Percentiles rank a stretch among this genome's conserved stretches.
These are phyloP conservation scores for Tricholoma saponaceum DNA, from an alignment of 768 basidiomycete genomes.

Conservation along the genomic window DNA sequence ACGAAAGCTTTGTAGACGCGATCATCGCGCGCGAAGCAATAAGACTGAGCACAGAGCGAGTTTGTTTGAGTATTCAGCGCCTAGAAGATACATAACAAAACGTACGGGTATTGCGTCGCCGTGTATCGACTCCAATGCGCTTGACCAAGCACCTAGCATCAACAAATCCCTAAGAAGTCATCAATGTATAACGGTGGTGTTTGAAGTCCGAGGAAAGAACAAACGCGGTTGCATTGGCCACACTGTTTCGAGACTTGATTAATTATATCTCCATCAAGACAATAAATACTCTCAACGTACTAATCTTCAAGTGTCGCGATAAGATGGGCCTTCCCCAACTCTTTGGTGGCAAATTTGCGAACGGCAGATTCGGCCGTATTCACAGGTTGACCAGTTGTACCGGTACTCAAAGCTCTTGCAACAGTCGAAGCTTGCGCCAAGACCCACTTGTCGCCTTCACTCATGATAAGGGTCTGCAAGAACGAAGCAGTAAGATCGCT, in stretches of 20 bases:
- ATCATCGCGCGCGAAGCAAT: conserved; percentile 92
- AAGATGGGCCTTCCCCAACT: conserved; percentile 70
- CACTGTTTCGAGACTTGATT: conserved; percentile 34
- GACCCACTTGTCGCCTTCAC: conserved; percentile 93
- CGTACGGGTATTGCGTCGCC: conserved; percentile 73
- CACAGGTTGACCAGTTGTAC: conserved; percentile 71
- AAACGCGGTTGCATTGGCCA: conserved; percentile 81
- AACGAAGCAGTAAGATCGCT: conserved; percentile 88
- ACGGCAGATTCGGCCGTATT: conserved; percentile 71
- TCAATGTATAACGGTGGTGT: background rate
- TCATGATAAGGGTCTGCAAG: conserved; percentile 94
- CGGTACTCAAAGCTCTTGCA: conserved; percentile 64
- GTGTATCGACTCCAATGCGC: conserved; percentile 52
- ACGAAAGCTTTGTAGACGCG: conserved; percentile 73
- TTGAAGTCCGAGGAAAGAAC: conserved; percentile 2
- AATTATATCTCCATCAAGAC: background rate
- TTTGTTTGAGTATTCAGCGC: background rate
- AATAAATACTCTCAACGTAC: conserved; percentile 39
- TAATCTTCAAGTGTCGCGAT: conserved; percentile 90
- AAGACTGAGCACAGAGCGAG: conserved; percentile 45
- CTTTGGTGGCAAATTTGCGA: conserved; percentile 81
- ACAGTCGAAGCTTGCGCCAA: conserved; percentile 63
- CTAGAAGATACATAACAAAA: background rate
- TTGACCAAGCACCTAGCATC: conserved; percentile 78
- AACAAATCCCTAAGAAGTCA: conserved; percentile 53